Evolutionary conservation across 208 protist genomes (phyloP), one percentile per base, ranked within the genome.

Genomic region (Plasmodiophora brassicae): DNA sequence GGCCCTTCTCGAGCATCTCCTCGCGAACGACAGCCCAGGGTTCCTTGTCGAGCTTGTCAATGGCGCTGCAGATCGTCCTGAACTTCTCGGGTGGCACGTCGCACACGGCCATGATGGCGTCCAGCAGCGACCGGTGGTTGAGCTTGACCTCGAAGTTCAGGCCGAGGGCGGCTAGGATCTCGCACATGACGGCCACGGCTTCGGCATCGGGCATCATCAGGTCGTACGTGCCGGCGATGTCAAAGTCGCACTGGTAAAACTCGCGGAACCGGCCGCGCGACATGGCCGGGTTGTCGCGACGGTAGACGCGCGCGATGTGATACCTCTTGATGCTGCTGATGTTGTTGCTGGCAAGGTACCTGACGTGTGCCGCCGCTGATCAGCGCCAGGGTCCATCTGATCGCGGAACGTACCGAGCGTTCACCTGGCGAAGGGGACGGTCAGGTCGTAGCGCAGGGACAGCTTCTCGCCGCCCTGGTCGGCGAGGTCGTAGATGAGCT

Each of bases 241-340:
- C 95, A 60, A 96, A 95, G 88, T 97, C 95, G 78, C 94, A 97
- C 90, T 97, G 96, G 88, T 95, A 96, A 83, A 97, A 97, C 88
- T 97, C 96, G 78, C 96, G 88, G 85, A 94, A 96, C 28, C 95
- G 78, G 28, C 95, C 95, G 32, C 91, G 86, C 28, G 85, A 88
- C 90, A 95, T 95, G 25, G 88, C 65, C 22, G 95, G 94, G 45
- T 95, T 88, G 87, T 97, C 96, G 54, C 96, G 88, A 35, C 96
- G 84, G 87, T 97, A 97, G 10, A 97, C 96, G 45, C 91, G 87
- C 10, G 92, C 95, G 50, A 97, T 96, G 36, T 97, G 95, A 60
- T 96, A 97, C 44, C 95, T 90, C 88, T 95, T 95, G 38, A 97
- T 96, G 0, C 91, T 53, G 1, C 71, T 35, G 1, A 95, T 89